These are phyloP conservation scores for Dendrobium nobile DNA, from an alignment of 106 monocot genomes.

Conservation along the genomic window DNA sequence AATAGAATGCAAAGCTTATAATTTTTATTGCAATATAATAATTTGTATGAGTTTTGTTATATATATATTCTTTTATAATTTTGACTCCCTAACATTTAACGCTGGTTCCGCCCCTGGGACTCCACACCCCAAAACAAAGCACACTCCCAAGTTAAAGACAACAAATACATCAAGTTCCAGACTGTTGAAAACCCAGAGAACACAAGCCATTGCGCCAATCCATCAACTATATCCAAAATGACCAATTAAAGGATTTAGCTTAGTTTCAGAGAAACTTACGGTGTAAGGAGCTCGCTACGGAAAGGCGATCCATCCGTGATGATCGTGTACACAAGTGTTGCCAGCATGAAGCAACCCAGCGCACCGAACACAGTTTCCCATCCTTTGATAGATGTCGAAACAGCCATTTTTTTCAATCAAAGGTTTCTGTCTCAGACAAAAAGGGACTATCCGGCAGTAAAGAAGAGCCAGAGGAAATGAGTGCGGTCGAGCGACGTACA, in stretches of 20 bases:
- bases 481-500: not conserved
- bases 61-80: too few relatives aligned
- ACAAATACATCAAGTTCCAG: too few relatives aligned
- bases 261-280: conserved; percentile 38
- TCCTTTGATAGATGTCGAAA: conserved; percentile 11
- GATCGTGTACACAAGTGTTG: conserved; percentile 59
- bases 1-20: too few relatives aligned
- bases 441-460: not conserved
- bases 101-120: too few relatives aligned
- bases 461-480: not conserved
- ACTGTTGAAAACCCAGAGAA: too few relatives aligned
- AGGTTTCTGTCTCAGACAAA: not conserved
- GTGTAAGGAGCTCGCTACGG: conserved; percentile 65
- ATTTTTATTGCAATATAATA: too few relatives aligned
- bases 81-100: too few relatives aligned
- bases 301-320: conserved; percentile 80
- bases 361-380: conserved; percentile 39
- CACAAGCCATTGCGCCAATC: too few relatives aligned
- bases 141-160: too few relatives aligned
- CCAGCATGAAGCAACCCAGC: conserved; percentile 60
- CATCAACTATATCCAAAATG: not conserved
- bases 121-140: too few relatives aligned
- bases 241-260: not conserved
- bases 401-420: conserved; percentile 24
- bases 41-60: too few relatives aligned